Evolutionary conservation across 176 grass and related monocot genomes (phyloP), one percentile per base, ranked within the genome.

Genomic region (Bolboschoenus planiculmis): DNA sequence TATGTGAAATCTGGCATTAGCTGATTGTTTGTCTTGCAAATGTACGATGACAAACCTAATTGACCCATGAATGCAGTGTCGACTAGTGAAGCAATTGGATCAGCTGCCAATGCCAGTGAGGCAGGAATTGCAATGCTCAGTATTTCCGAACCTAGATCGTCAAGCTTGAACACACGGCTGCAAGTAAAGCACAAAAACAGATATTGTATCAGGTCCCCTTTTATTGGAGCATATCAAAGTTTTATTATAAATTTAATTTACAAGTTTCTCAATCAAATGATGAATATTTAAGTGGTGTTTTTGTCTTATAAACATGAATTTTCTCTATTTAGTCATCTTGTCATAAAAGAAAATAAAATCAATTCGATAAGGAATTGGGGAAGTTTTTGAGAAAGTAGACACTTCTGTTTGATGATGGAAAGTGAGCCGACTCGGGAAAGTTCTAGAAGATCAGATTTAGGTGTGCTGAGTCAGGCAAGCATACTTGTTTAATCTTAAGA

Each of bases 61-160:
- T 92, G 89, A 23, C 96, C 96, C 80, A 99, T 90, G 87, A 99
- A 99, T 61, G 89, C 92, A 10, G 96, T 99, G 84, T 99, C 96
- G 1, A 99, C 84, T 64, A 99, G 58, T 80, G 96, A 99, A 53
- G 96, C 96, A 0, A 99, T 89, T 37, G 96, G 96, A 65, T 99
- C 96, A 23, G 96, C 96, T 0, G 96, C 96, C 83, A 99, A 35
- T 1, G 92, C 96, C 23, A 99, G 90, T 56, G 96, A 92, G 4
- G 96, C 96, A 0, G 96, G 96, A 80, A 99, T 81, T 2, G 91
- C 87, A 61, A 99, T 95, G 64, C 87, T 75, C 86, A 99, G 8
- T 74, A 93, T 87, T 84, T 99, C 96, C 1, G 75, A 87, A 16
- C 96, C 92, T 24, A 99, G 89, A 24, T 91, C 93, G 40, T 99